Evolutionary conservation across 116 monocot species (phyloP).

Genomic region (Cymodocea nodosa): DNA sequence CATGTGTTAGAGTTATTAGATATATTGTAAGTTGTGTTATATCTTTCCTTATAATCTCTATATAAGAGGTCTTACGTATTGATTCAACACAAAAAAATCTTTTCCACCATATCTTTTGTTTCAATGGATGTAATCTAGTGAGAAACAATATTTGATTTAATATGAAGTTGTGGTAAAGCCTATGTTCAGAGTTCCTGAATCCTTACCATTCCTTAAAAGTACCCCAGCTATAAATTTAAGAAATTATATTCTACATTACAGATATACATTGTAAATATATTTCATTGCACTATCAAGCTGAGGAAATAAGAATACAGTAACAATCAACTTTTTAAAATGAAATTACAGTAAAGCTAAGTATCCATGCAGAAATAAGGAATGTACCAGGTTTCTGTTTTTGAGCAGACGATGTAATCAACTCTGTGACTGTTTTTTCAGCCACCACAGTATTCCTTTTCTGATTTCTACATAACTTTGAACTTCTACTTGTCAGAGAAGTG

Average conservation of each 20-base stretch:
- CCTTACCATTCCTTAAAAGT: conserved; percentile 23
- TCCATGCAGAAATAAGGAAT: not conserved
- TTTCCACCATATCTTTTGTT: no score
- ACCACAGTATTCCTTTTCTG: conserved; percentile 30
- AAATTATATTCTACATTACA: not conserved
- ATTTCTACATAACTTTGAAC: conserved; percentile 27
- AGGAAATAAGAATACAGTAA: not conserved
- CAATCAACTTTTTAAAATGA: not conserved
- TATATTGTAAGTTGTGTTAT: no score
- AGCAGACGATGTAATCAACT: conserved; percentile 73
- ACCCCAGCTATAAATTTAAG: conserved; percentile 14
- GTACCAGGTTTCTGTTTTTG: conserved; percentile 64
- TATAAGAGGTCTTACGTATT: no score
- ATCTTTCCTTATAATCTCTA: no score
- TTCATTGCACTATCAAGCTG: no score
- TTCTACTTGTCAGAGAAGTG: conserved; percentile 27
- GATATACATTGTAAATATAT: not conserved
- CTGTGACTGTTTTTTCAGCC: conserved; percentile 59
- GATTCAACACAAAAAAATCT: no score
- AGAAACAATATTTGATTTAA: no score
- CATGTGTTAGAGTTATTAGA: no score
- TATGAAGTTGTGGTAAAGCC: not conserved
- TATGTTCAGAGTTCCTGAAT: conserved; percentile 16
- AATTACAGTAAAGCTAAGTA: not conserved
- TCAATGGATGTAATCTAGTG: no score